Evolutionary conservation across 192 early-diverging fungal species (phyloP), one percentile per base, ranked within the genome.

Genomic region (Coemansia interrupta): DNA sequence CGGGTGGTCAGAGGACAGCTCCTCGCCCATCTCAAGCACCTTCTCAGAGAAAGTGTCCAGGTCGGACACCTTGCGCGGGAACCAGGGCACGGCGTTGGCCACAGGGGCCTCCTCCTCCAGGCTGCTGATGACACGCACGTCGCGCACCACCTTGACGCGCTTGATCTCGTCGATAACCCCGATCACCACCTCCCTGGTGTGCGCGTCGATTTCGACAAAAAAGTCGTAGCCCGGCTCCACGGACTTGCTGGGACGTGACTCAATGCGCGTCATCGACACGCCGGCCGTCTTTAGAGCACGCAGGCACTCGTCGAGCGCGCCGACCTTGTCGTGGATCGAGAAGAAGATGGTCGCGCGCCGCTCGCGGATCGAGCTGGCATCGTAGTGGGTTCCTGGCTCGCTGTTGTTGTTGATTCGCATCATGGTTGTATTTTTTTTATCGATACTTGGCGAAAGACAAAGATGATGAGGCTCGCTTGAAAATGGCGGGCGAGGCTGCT

Each of bases 211-310:
- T 68, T 97, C 95, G 42, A 98, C 84, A 72, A 88, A 95, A 76
- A 98, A 94, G 68, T 98, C 91, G 68, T 98, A 98, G 44, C 89
- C 82, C 45, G 86, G 89, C 20, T 86, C 87, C 30, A 78, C 74
- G 5, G 87, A 88, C 64, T 83, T 86, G 74, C 85, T 86, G 30
- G 95, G 92, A 18, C 95, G 90, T 39, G 91, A 93, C 80, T 98
- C 95, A 72, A 98, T 98, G 41, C 91, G 86, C n/a, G 88, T 90
- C 73, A 98, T 83, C 5, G 92, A 94, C 47, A 98, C 83, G 44
- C 84, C 68, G 54, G 86, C 73, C 10, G 73, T 61, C 52, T 84
- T 85, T 56, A 98, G 83, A 30, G 83, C 83, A 24, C 79, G 63
- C 18, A 98, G 85, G 45, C 91, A 88, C 60, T 88, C 84, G 59